Evolutionary conservation across 2,329 filamentous ascomycete species (phyloP), one percentile per base, ranked within the genome.

Genomic region (Aureobasidium sp.): DNA sequence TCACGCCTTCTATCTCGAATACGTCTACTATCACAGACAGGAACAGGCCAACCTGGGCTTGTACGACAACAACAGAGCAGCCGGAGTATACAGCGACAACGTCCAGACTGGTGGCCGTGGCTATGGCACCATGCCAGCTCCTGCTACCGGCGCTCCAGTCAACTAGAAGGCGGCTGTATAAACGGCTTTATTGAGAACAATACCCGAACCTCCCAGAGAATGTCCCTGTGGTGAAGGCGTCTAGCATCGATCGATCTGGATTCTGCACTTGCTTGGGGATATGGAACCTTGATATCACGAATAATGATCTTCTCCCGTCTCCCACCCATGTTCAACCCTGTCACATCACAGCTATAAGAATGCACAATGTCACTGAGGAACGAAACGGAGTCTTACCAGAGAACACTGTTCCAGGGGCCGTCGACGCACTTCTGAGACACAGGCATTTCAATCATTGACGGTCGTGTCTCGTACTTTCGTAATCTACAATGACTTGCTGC

Each of bases 21-120:
- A 92, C 72, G 80, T 95, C 65, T 96, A 92, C 77, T 93, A 87
- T 74, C 84, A 90, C 69, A 87, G 87, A 43, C 82, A 81, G 59
- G 86, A 90, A 67, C 82, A 86, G 71, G 80, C 81, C 2, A 76
- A 79, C 50, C 77, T 82, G 37, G 88, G 88, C 5, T 77, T 79
- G 12, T 79, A 80, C 63, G 76, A 81, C 24, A 76, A 79, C 4
- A 70, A 75, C 9, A 81, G 79, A 2, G 87, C 87, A 1, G 85
- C 88, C 0, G 87, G 87, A 32, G 82, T 92, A 20, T 92, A 87
- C 72, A 89, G 85, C 68, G 82, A 88, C 39, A 82, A 83, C 39
- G 83, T 92, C n/a, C 87, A 91, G 76, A 84, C 78, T 4, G 88
- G 87, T n/a, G 87, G 86, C 12, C 50, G 62, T 17, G 68, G 68